Evolutionary conservation across 2,329 filamentous ascomycete genomes (phyloP), one percentile per base, ranked within the genome.

Genomic region (Periconia sp.): DNA sequence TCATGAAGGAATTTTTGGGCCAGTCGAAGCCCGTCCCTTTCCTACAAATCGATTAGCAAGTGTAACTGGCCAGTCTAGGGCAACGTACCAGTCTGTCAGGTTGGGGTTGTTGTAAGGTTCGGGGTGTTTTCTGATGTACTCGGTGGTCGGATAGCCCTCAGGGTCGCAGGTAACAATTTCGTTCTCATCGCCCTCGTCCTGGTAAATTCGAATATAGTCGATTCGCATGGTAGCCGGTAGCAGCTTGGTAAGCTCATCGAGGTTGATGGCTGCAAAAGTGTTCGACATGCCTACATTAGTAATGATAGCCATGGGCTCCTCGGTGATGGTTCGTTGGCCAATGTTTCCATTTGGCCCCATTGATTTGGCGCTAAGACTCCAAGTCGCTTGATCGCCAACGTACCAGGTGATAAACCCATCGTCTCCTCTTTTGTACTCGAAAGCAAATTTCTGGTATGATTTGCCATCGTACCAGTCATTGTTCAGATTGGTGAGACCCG

Each of bases 121-220:
- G 2, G 76, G 74, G 57, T 89, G 85, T 1, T 77, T 70, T 35
- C 72, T 71, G 61, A 89, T 89, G 64, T 89, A 89, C 2, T 76
- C 61, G 0, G 85, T 88, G 0, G 86, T 89, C 41, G 80, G 78
- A 59, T 84, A 88, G 0, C 80, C 84, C 0, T 75, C 73, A 3
- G 86, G 86, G 68, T 89, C 86, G 65, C 86, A 89, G 12, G 84
- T 87, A 36, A 87, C 59, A 26, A 76, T 76, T 56, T 78, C 74
- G 10, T 76, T 72, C 36, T 80, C 76, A 12, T 78, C 76, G 38
- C 80, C 77, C 11, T 78, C 76, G 48, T 85, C 80, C 64, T 88
- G 85, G 58, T 88, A 88, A 36, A 88, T 85, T 11, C 86, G 80
- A 40, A 89, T 76, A 61, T 87, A 88, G 65, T 88, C 85, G 43